Evolutionary conservation across 1,284 basidiomycete species (phyloP).

Genomic region (Malassezia furfur): DNA sequence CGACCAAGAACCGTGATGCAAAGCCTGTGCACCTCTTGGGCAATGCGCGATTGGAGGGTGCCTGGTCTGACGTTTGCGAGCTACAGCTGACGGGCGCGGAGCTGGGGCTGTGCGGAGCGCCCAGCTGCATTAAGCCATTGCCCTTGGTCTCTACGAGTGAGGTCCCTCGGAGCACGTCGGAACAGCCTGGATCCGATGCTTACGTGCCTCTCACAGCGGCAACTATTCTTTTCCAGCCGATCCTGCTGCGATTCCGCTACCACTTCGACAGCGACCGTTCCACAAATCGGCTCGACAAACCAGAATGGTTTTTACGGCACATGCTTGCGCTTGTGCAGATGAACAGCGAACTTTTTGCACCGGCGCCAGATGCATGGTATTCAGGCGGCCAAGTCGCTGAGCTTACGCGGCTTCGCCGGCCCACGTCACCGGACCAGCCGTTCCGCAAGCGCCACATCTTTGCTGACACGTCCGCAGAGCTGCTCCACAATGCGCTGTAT

Average conservation of each 20-base stretch:
- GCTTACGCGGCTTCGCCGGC: slow-evolving; percentile 2
- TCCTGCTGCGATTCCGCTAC: slow-evolving; percentile 81
- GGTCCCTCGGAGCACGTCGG: neutral
- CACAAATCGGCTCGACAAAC: slow-evolving; percentile 88
- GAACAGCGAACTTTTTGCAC: slow-evolving; percentile 61
- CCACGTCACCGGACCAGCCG: slow-evolving; percentile 12
- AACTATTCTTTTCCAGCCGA: slow-evolving; percentile 71
- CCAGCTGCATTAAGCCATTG: slow-evolving; percentile 5
- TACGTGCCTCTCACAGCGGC: slow-evolving; percentile 50
- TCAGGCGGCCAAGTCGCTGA: slow-evolving; percentile 33
- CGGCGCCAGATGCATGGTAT: slow-evolving; percentile 20
- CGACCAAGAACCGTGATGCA: neutral
- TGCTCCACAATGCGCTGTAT: slow-evolving; percentile 32
- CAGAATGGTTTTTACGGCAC: slow-evolving; percentile 94
- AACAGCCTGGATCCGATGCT: slow-evolving; percentile 25
- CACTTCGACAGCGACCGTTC: slow-evolving; percentile 80
- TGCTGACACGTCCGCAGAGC: slow-evolving; percentile 32
- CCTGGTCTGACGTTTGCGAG: slow-evolving; percentile 30
- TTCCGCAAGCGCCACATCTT: slow-evolving; percentile 3
- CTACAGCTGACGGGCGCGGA: slow-evolving; percentile 30
- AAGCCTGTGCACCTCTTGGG: neutral
- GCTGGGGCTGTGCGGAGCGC: slow-evolving; percentile 19
- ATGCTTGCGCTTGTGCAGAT: slow-evolving; percentile 58
- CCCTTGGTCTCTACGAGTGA: slow-evolving; percentile 4
- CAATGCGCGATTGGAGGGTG: neutral